These are phyloP conservation scores for Phytophthora gonapodyides DNA, from an alignment of 352 stramenopile genomes.

Conservation along the genomic window DNA sequence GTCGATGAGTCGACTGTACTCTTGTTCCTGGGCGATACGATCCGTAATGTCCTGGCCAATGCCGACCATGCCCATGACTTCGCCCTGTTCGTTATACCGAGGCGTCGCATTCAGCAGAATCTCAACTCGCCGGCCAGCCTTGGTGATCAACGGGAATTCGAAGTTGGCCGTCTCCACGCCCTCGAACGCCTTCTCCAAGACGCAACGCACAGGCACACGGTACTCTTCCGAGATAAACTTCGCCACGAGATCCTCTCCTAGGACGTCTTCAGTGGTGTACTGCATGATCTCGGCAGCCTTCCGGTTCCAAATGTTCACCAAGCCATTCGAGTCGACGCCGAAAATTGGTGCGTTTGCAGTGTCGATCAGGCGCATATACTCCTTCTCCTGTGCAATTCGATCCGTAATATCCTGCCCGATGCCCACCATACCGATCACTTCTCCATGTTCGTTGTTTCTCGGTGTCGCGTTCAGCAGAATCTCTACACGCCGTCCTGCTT, in stretches of 20 bases:
- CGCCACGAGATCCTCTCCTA: slow-evolving; percentile 49
- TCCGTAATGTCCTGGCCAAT: slow-evolving; percentile 78
- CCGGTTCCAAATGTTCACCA: slow-evolving; percentile 69
- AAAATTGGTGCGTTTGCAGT: slow-evolving; percentile 86
- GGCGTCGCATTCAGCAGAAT: slow-evolving; percentile 65
- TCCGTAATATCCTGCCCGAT: slow-evolving; percentile 80
- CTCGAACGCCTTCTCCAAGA: slow-evolving; percentile 46
- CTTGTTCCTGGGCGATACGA: slow-evolving; percentile 59
- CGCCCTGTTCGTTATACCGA: slow-evolving; percentile 68
- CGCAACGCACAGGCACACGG: slow-evolving; percentile 34
- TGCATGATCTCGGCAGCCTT: slow-evolving; percentile 69
- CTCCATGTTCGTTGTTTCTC: slow-evolving; percentile 54
- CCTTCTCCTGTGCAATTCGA: slow-evolving; percentile 52
- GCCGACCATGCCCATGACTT: slow-evolving; percentile 76
- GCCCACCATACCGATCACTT: slow-evolving; percentile 69
- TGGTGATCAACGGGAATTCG: slow-evolving; percentile 50
- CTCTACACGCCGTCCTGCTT: slow-evolving; percentile 53
- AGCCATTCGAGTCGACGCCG: slow-evolving; percentile 61
- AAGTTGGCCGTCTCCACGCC: slow-evolving; percentile 45
- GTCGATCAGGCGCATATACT: slow-evolving; percentile 62
- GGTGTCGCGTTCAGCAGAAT: slow-evolving; percentile 80
- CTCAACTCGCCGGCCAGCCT: slow-evolving; percentile 36
- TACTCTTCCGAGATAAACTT: slow-evolving; percentile 57
- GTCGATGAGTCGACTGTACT: slow-evolving; percentile 60
- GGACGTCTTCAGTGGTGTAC: slow-evolving; percentile 59